A percentile compares a stretch with the other conserved stretches of the same genome.
Evolutionary conservation across 31 red algal genomes (phyloP).

Genomic region (Odonthalia washingtoniensis): DNA sequence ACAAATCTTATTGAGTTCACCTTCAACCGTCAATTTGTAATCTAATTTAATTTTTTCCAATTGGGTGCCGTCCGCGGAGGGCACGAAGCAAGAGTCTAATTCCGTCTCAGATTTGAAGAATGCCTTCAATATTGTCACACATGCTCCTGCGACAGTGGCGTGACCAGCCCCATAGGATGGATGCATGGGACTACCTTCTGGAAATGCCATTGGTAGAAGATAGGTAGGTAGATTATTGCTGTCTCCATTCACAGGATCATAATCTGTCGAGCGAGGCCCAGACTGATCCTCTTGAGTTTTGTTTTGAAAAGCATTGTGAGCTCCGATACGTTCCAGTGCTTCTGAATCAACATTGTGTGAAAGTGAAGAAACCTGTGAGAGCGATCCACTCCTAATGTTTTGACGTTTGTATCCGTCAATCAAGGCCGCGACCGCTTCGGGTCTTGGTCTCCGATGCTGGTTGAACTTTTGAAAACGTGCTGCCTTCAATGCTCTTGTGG

Average conservation of each 20-base stretch:
- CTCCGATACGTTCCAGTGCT: too few relatives aligned
- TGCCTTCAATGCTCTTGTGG: slow-evolving; percentile 69
- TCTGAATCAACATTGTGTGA: too few relatives aligned
- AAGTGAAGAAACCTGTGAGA: too few relatives aligned
- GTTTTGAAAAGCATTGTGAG: too few relatives aligned
- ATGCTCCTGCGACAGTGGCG: slow-evolving; percentile 73
- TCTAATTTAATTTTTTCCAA: not conserved
- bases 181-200: slow-evolving; percentile 76
- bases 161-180: slow-evolving; percentile 74
- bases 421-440: slow-evolving; percentile 63
- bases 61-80: not conserved
- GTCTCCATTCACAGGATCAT: too few relatives aligned
- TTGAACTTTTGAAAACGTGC: slow-evolving; percentile 73
- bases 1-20: slow-evolving; percentile 72
- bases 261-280: too few relatives aligned
- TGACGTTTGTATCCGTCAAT: slow-evolving; percentile 45
- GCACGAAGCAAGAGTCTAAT: too few relatives aligned
- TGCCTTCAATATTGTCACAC: slow-evolving; percentile 73
- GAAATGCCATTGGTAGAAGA: slow-evolving; percentile 71
- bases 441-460: slow-evolving; percentile 59
- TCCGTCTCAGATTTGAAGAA: too few relatives aligned
- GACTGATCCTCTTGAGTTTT: too few relatives aligned
- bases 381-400: too few relatives aligned
- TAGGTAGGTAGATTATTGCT: not conserved
- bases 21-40: slow-evolving; percentile 60